These are phyloP conservation scores for Podospora sp. DNA, from an alignment of 495 filamentous ascomycete species.

Conservation along the genomic window DNA sequence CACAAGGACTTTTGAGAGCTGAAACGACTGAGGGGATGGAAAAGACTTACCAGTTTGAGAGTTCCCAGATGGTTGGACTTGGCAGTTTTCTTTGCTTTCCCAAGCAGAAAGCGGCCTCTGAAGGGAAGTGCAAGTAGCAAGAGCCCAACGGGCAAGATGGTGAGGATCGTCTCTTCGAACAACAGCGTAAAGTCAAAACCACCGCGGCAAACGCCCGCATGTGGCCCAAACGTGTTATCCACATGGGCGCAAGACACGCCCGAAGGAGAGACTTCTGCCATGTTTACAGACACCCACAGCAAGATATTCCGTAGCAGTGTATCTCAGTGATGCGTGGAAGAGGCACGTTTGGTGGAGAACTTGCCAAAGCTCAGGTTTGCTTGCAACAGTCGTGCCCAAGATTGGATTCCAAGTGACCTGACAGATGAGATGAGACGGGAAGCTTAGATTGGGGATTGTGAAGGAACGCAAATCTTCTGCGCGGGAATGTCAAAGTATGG, in stretches of 20 bases:
- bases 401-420: neutral
- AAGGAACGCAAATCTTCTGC: neutral
- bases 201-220: slow-evolving; percentile 35
- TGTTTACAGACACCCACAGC: neutral
- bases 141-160: slow-evolving; percentile 47
- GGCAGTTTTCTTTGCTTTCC: slow-evolving; percentile 26
- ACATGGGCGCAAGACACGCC: slow-evolving; percentile 7
- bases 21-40: neutral
- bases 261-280: slow-evolving; percentile 4
- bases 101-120: slow-evolving; percentile 52
- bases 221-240: slow-evolving; percentile 36
- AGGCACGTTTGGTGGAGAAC: neutral
- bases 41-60: slow-evolving; percentile 29
- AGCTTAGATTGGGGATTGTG: neutral
- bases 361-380: too few relatives aligned
- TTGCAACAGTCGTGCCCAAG: too few relatives aligned
- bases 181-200: slow-evolving; percentile 61
- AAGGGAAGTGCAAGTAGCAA: slow-evolving; percentile 50
- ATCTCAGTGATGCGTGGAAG: neutral
- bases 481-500: slow-evolving; percentile 2
- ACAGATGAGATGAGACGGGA: slow-evolving; percentile 3
- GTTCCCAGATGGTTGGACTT: slow-evolving; percentile 6
- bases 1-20: neutral
- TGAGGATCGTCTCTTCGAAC: slow-evolving; percentile 60
- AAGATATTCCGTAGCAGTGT: too few relatives aligned